A percentile compares a stretch with the other conserved stretches of the same genome.
phyloP scores from a whole-genome alignment of 2,329 filamentous ascomycete species.

The Aschersonia sp. region DNA sequence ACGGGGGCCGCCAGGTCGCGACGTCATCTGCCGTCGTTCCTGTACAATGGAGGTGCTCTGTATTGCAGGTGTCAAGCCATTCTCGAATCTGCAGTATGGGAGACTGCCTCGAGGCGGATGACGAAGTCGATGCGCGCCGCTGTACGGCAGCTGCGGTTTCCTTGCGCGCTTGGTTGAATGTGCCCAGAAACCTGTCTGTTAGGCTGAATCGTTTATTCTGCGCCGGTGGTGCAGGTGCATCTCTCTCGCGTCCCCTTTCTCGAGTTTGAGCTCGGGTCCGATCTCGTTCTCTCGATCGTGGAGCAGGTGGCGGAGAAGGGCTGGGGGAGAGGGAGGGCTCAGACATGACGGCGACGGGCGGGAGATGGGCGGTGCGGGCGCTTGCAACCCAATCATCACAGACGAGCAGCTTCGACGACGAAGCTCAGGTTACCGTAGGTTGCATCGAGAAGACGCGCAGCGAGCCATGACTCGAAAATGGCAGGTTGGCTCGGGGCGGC shows the following conservation, averaged over 20 bases:
- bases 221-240: slow-evolving; percentile 11
- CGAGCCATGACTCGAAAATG: neutral
- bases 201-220: slow-evolving; percentile 24
- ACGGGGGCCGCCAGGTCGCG: slow-evolving; percentile 22
- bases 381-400: neutral
- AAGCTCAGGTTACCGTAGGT: neutral
- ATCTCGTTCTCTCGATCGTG: slow-evolving; percentile 1
- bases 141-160: slow-evolving; percentile 12
- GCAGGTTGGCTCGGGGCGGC: neutral
- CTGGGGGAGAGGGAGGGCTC: slow-evolving; percentile 1
- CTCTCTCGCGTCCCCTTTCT: slow-evolving; percentile 12
- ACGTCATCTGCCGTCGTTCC: slow-evolving; percentile 10
- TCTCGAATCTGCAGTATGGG: slow-evolving; percentile 24
- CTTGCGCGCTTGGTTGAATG: slow-evolving; percentile 17
- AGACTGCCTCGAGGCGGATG: slow-evolving; percentile 14
- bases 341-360: slow-evolving; percentile 2
- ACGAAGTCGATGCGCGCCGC: slow-evolving; percentile 16
- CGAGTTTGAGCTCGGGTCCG: slow-evolving; percentile 10
- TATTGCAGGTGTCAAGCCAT: slow-evolving; percentile 28
- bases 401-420: neutral
- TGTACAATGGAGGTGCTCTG: slow-evolving; percentile 26
- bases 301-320: slow-evolving; percentile 1
- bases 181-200: slow-evolving; percentile 21
- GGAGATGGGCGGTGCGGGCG: neutral
- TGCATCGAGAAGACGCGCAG: neutral